phyloP scores from a whole-genome alignment of 805 yeast genomes.

The Ascoidea rubescens region DNA sequence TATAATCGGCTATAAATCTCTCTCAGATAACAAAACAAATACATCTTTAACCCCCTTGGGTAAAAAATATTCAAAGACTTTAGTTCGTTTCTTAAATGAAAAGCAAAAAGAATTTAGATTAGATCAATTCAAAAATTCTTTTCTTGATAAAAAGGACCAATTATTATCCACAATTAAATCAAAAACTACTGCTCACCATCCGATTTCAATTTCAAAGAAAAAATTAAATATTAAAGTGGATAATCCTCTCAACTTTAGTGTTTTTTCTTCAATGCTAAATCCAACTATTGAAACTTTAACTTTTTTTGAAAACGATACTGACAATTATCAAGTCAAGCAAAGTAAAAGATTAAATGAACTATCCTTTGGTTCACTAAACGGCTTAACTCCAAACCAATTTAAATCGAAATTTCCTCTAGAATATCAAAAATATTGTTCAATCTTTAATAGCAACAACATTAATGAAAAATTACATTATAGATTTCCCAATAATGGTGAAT shows the following conservation, averaged over 20 bases:
- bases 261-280: too few species aligned
- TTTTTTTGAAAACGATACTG: constrained; percentile 29
- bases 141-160: constrained; percentile 18
- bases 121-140: constrained; percentile 41
- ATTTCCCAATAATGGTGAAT: constrained; percentile 95
- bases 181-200: background rate
- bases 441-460: constrained; percentile 14
- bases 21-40: constrained; percentile 34
- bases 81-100: constrained; percentile 58
- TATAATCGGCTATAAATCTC: constrained; percentile 56
- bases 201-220: background rate
- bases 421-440: constrained; percentile 30
- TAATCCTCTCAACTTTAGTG: too few species aligned
- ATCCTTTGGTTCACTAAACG: constrained; percentile 87
- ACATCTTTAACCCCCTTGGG: constrained; percentile 59
- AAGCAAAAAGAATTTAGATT: constrained; percentile 60
- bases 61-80: constrained; percentile 50
- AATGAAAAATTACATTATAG: constrained; percentile 63
- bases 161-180: background rate
- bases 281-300: too few species aligned
- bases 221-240: constrained; percentile 16
- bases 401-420: constrained; percentile 60
- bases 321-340: constrained; percentile 63
- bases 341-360: constrained; percentile 89
- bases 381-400: constrained; percentile 81